Base-by-base conservation (phyloP, 352 stramenopile species). In the Phytophthora pini region DNA sequence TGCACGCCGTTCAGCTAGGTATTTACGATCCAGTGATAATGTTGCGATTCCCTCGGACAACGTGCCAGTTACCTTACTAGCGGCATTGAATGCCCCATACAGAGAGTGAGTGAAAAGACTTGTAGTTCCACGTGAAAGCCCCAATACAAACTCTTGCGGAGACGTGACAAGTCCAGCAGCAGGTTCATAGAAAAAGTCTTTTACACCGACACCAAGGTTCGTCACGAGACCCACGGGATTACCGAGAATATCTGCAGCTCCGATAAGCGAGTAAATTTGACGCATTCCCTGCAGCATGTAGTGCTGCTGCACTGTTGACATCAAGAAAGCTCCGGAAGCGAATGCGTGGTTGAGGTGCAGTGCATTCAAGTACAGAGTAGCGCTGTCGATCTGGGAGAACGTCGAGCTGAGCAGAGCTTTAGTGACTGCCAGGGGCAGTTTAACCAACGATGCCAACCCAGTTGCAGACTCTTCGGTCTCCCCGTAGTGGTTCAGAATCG, bases 171-270 rank as follows among this genome's bases (percentile, higher is more conserved):
- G 82, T 0, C 90, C 93, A 5, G 95, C 89, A 27, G 90, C 93
- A 27, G 93, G 93, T 41, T 96, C 95, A 66, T 97, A 98, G 61
- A 98, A 98, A 68, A 98, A 98, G 65, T 98, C 93, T 31, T 95
- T 94, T 12, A 98, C 90, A 24, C 93, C 93, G 1, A 91, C 82
- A 31, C 89, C 89, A 17, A 98, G 72, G 5, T 90, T 95, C 26
- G 82, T 94, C 26, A 97, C 88, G 11, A 98, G 79, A 4, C 91
- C 91, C 24, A 96, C 88, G 2, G 92, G 92, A 46, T 96, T 97
- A 31, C 92, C 92, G 15, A 98, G 43, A n/a, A 97, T 89, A 43
- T 95, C 90, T 3, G 97, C 81, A 3, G 91, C 94, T 1, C 88
- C 89, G 3, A 97, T 77, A 26, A 97, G 68, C 1, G 86, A 89